Percentiles rank a stretch among this genome's conserved stretches.
These are phyloP conservation scores for Xylaria sp. DNA, from an alignment of 2,329 filamentous ascomycete species.

Conservation along the genomic window DNA sequence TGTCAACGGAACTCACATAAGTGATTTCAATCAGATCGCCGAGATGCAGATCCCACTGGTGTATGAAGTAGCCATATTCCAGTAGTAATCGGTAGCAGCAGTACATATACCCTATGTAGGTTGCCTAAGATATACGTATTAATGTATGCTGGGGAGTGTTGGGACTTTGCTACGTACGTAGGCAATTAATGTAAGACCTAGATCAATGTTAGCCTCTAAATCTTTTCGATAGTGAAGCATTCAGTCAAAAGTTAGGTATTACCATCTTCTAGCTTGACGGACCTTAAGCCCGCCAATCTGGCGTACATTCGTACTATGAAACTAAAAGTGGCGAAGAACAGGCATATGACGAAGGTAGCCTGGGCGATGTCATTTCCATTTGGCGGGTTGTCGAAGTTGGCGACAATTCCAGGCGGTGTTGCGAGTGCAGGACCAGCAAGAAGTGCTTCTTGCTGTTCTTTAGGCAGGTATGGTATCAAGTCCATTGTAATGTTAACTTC, in stretches of 20 bases:
- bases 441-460: slow-evolving; percentile 30
- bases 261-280: slow-evolving; percentile 34
- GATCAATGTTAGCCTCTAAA: slow-evolving; percentile 6
- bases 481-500: slow-evolving; percentile 28
- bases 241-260: not conserved
- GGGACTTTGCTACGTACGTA: slow-evolving; percentile 25
- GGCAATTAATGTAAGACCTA: slow-evolving; percentile 30
- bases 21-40: slow-evolving; percentile 32
- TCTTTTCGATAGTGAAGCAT: not conserved
- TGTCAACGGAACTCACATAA: slow-evolving; percentile 28
- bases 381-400: slow-evolving; percentile 36
- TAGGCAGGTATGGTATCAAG: slow-evolving; percentile 34
- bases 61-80: slow-evolving; percentile 39
- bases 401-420: slow-evolving; percentile 18
- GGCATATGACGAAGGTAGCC: slow-evolving; percentile 30
- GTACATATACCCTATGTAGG: slow-evolving; percentile 37
- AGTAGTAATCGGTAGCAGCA: slow-evolving; percentile 32
- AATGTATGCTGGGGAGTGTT: not conserved
- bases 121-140: slow-evolving; percentile 18
- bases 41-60: slow-evolving; percentile 37
- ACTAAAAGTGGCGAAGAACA: slow-evolving; percentile 31
- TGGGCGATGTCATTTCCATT: slow-evolving; percentile 34
- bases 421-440: slow-evolving; percentile 35
- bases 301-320: slow-evolving; percentile 36
- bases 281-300: slow-evolving; percentile 25